Conservation (phyloP, 257 asterid species). For the Solanum rostratum region DNA sequence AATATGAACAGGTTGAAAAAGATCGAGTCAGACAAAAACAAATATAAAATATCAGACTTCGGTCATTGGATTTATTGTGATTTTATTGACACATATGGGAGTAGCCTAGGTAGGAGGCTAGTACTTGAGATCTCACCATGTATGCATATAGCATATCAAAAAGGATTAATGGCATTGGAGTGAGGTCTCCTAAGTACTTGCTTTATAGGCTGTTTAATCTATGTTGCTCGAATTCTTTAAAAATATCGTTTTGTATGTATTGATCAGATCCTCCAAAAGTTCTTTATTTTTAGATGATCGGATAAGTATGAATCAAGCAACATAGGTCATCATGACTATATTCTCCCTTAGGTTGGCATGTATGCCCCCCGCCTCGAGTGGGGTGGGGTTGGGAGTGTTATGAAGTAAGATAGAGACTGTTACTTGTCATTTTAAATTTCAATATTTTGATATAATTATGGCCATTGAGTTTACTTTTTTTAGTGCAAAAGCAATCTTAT, state of each 20-base stretch:
- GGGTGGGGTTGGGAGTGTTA: no score
- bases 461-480: neutral
- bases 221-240: neutral
- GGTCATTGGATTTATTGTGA: neutral
- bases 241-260: neutral
- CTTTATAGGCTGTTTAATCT: neutral
- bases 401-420: neutral
- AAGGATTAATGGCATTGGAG: conserved; percentile 27
- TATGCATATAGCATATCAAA: conserved; percentile 6
- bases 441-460: neutral
- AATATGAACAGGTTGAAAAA: neutral
- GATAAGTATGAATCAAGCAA: neutral
- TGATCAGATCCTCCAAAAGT: neutral
- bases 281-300: neutral
- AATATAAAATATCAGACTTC: neutral
- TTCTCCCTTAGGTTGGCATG: neutral
- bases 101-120: conserved; percentile 17
- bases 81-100: neutral
- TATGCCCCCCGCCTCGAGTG: neutral
- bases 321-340: neutral
- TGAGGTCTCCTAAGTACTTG: conserved; percentile 65
- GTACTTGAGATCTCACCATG: conserved; percentile 53
- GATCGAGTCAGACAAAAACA: neutral
- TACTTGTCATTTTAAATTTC: neutral
- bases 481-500: neutral